Percentiles rank a stretch among this genome's conserved stretches.
Evolutionary conservation across 1,284 basidiomycete species (phyloP).

Genomic region (Sanghuangporus weigelae): DNA sequence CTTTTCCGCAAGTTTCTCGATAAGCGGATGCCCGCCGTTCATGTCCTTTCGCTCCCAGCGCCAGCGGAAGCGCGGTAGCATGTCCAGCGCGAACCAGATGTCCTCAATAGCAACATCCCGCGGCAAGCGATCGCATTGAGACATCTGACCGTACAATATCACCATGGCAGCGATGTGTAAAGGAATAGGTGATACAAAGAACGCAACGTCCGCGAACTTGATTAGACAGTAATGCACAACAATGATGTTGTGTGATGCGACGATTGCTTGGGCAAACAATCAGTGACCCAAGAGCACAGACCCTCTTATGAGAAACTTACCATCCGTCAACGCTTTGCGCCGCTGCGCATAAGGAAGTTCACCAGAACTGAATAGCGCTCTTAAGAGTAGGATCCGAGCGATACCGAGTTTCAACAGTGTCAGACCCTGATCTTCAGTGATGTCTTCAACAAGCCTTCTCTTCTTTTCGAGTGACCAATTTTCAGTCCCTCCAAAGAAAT

Average conservation of each 20-base stretch:
- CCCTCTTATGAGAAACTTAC: constrained; percentile 33
- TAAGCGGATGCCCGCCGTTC: constrained; percentile 72
- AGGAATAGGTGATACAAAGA: constrained; percentile 81
- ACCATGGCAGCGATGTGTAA: constrained; percentile 84
- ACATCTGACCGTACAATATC: constrained; percentile 79
- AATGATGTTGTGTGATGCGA: constrained; percentile 79
- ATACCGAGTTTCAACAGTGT: constrained; percentile 78
- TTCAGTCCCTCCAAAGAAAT: constrained; percentile 66
- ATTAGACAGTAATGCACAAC: constrained; percentile 76
- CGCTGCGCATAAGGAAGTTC: constrained; percentile 59
- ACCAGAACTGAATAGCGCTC: constrained; percentile 70
- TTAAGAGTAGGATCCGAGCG: constrained; percentile 65
- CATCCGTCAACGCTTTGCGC: constrained; percentile 67
- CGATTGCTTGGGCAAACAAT: constrained; percentile 47
- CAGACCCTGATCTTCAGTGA: constrained; percentile 72
- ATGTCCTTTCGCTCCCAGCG: constrained; percentile 79
- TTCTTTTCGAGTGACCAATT: constrained; percentile 64
- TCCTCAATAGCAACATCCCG: constrained; percentile 66
- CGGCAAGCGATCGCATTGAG: constrained; percentile 59
- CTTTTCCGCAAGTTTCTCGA: constrained; percentile 70
- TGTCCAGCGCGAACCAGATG: constrained; percentile 76
- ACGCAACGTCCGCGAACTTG: constrained; percentile 73
- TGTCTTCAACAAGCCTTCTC: constrained; percentile 59
- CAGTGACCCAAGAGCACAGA: not conserved
- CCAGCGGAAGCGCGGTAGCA: constrained; percentile 82